Evolutionary conservation across 192 early-diverging fungal species (phyloP).

Genomic region (Haplosporangium gracile): DNA sequence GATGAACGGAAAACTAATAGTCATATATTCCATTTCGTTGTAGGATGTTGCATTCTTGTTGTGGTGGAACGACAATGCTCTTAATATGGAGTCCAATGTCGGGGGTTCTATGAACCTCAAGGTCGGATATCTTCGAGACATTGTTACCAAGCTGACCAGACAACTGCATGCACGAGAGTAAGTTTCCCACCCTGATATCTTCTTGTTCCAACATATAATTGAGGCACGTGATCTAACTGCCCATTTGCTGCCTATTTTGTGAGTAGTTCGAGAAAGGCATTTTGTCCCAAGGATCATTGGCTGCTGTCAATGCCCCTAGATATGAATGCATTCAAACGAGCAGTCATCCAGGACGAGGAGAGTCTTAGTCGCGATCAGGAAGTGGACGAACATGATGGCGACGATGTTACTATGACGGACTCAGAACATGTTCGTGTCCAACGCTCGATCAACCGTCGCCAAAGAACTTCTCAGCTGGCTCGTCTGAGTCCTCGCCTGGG

Average conservation of each 20-base stretch:
- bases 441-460: constrained; percentile 25
- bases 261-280: constrained; percentile 72
- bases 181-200: constrained; percentile 15
- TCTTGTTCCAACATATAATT: not conserved
- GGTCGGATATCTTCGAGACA: constrained; percentile 68
- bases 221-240: not conserved
- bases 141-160: constrained; percentile 74
- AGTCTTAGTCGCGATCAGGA: constrained; percentile 56
- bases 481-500: constrained; percentile 66
- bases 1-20: not conserved
- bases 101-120: constrained; percentile 53
- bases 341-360: constrained; percentile 67
- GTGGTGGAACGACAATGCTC: constrained; percentile 72
- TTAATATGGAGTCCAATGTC: constrained; percentile 52
- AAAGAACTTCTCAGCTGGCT: constrained; percentile 41
- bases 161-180: constrained; percentile 86
- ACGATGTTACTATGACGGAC: constrained; percentile 17
- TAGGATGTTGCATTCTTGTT: constrained; percentile 82
- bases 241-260: not conserved
- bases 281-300: constrained; percentile 79
- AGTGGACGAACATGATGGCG: constrained; percentile 19
- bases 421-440: constrained; percentile 16
- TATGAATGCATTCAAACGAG: constrained; percentile 66
- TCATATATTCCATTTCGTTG: not conserved
- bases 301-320: constrained; percentile 71